Percentiles rank a stretch among this genome's conserved stretches.
These are phyloP conservation scores for Paecilomyces dactylethromorphus DNA, from an alignment of 2,329 filamentous ascomycete species.

Conservation along the genomic window DNA sequence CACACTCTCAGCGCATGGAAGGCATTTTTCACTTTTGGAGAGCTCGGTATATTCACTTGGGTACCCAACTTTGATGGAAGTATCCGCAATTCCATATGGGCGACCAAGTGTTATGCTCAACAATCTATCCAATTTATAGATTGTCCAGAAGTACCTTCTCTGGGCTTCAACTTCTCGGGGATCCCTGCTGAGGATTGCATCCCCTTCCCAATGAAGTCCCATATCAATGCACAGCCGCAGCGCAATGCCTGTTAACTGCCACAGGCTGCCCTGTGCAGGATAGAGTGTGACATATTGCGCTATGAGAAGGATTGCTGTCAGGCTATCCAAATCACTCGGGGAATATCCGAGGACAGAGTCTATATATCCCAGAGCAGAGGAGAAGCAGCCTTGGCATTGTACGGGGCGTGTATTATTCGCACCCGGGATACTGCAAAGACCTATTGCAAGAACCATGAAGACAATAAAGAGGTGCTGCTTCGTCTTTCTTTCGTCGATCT, in stretches of 20 bases:
- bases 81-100: slow-evolving; percentile 2
- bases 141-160: slow-evolving; percentile 10
- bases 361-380: slow-evolving; percentile 21
- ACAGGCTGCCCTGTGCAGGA: slow-evolving; percentile 25
- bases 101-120: slow-evolving; percentile 3
- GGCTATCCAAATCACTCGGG: slow-evolving; percentile 25
- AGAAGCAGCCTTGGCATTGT: slow-evolving; percentile 30
- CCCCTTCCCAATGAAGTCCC: slow-evolving; percentile 27
- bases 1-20: background rate
- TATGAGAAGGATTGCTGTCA: slow-evolving; percentile 23
- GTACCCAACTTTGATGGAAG: slow-evolving; percentile 13
- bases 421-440: slow-evolving; percentile 20
- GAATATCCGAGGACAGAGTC: slow-evolving; percentile 24
- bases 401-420: slow-evolving; percentile 14
- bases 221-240: slow-evolving; percentile 26
- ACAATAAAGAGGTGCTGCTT: slow-evolving; percentile 22
- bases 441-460: slow-evolving; percentile 29
- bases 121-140: slow-evolving; percentile 3
- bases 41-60: slow-evolving; percentile 21
- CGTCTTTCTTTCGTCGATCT: slow-evolving; percentile 5
- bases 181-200: slow-evolving; percentile 13
- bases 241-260: slow-evolving; percentile 28
- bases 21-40: slow-evolving; percentile 17
- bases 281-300: slow-evolving; percentile 25
- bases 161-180: slow-evolving; percentile 17